Conservation (phyloP, 352 stramenopile genomes). For the Pythium sukuiense region DNA sequence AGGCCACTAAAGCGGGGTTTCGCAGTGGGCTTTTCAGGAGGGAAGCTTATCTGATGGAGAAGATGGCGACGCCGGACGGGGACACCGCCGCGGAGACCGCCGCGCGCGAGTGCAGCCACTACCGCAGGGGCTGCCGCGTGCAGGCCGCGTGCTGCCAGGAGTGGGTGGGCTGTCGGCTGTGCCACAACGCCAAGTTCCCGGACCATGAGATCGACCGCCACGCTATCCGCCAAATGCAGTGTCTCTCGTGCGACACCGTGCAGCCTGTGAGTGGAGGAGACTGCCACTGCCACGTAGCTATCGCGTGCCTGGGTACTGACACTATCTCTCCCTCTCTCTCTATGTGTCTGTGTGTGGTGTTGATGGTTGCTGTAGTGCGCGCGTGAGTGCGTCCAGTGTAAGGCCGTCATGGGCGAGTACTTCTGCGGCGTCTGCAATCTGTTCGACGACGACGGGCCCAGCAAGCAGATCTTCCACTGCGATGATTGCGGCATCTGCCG, state of each 20-base stretch:
- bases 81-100: neutral
- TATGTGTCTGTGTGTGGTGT: neutral
- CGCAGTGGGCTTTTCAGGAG: neutral
- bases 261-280: slow-evolving; percentile 45
- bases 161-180: slow-evolving; percentile 76
- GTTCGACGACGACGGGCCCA: slow-evolving; percentile 60
- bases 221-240: slow-evolving; percentile 70
- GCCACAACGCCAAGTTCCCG: slow-evolving; percentile 56
- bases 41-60: neutral
- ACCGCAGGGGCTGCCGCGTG: slow-evolving; percentile 63
- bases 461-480: slow-evolving; percentile 77
- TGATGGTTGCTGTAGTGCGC: slow-evolving; percentile 40
- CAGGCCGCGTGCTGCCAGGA: slow-evolving; percentile 68
- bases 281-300: too few species aligned
- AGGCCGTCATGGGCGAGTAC: slow-evolving; percentile 53
- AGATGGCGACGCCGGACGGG: neutral
- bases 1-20: neutral
- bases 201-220: slow-evolving; percentile 79
- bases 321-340: neutral
- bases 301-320: neutral
- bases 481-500: slow-evolving; percentile 75
- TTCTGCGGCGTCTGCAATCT: slow-evolving; percentile 75
- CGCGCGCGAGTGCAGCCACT: slow-evolving; percentile 49
- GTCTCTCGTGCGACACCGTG: slow-evolving; percentile 51
- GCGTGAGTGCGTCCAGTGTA: slow-evolving; percentile 47